A percentile compares a stretch with the other conserved stretches of the same genome.
Conservation (phyloP, 352 stramenopile species). For the Pythium monospermum region DNA sequence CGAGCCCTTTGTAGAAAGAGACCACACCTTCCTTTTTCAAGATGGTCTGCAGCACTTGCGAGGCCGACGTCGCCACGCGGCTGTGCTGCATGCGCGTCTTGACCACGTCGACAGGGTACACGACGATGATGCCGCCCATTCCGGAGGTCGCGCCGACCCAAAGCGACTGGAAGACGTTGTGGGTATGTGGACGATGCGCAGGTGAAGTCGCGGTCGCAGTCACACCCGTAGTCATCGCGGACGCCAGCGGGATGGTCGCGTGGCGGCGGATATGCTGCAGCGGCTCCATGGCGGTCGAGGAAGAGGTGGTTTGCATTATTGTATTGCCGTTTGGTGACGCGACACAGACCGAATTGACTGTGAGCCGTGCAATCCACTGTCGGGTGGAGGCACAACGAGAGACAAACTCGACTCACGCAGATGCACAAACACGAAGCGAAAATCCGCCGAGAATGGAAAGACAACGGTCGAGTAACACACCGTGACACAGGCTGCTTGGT, state of each 20-base stretch:
- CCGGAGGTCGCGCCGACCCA: conserved; percentile 75
- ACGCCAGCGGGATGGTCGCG: conserved; percentile 20
- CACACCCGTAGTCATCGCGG: conserved; percentile 4
- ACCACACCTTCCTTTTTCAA: conserved; percentile 52
- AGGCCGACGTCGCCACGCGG: conserved; percentile 43
- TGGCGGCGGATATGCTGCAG: conserved; percentile 29
- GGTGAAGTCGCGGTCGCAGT: too few species aligned
- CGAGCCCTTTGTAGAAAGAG: conserved; percentile 78
- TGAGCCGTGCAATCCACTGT: too few species aligned
- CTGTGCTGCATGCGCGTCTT: conserved; percentile 85
- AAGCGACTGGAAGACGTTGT: conserved; percentile 71
- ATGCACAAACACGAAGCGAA: not conserved
- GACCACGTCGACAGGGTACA: conserved; percentile 81
- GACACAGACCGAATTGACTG: too few species aligned
- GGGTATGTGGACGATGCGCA: conserved; percentile 26
- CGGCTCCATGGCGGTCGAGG: conserved; percentile 22
- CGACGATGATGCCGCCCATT: conserved; percentile 75
- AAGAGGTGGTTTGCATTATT: not conserved
- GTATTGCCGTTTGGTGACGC: too few species aligned
- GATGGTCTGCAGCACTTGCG: conserved; percentile 53
- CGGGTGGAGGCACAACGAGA: too few species aligned
- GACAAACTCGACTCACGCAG: too few species aligned
- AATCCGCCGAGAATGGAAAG: not conserved
- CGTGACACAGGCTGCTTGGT: not conserved
- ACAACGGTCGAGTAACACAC: not conserved